Conservation (phyloP, 1,284 basidiomycete species). For the Volvariella volvacea region DNA sequence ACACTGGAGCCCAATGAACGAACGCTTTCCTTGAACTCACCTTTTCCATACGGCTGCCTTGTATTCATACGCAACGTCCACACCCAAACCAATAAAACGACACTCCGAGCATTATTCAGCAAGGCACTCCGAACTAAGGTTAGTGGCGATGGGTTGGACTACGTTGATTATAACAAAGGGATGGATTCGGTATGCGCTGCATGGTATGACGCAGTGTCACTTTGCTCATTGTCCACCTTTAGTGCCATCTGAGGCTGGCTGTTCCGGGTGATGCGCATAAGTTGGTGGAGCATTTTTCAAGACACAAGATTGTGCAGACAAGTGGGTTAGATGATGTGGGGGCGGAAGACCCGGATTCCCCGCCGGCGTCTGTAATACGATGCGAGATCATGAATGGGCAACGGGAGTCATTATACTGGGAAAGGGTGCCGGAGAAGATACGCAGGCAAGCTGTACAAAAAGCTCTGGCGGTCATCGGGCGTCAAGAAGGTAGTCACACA, state of each 20-base stretch:
- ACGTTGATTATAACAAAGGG: constrained; percentile 74
- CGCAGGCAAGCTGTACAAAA: constrained; percentile 52
- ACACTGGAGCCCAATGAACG: background rate
- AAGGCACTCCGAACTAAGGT: constrained; percentile 20
- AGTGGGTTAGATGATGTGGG: constrained; percentile 40
- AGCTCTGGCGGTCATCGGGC: constrained; percentile 14
- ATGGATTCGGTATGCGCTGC: constrained; percentile 52
- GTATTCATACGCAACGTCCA: constrained; percentile 65
- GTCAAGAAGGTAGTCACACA: too few species aligned
- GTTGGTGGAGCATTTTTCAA: constrained; percentile 40
- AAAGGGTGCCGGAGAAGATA: constrained; percentile 67
- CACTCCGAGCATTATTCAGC: constrained; percentile 53
- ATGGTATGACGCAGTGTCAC: background rate
- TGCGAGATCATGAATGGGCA: constrained; percentile 54
- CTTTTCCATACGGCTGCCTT: constrained; percentile 59
- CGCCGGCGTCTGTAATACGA: constrained; percentile 26
- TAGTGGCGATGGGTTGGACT: constrained; percentile 45
- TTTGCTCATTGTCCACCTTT: background rate
- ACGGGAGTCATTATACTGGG: constrained; percentile 70
- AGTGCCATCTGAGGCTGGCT: constrained; percentile 72
- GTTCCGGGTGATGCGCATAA: constrained; percentile 37
- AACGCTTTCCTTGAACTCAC: constrained; percentile 16
- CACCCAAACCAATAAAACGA: constrained; percentile 70
- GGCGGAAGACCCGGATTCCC: constrained; percentile 6
- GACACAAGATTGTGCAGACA: constrained; percentile 30